Percentiles rank a stretch among this genome's conserved stretches.
phyloP scores from a whole-genome alignment of 2,329 filamentous ascomycete genomes.

The Akanthomyces uredinophilus region DNA sequence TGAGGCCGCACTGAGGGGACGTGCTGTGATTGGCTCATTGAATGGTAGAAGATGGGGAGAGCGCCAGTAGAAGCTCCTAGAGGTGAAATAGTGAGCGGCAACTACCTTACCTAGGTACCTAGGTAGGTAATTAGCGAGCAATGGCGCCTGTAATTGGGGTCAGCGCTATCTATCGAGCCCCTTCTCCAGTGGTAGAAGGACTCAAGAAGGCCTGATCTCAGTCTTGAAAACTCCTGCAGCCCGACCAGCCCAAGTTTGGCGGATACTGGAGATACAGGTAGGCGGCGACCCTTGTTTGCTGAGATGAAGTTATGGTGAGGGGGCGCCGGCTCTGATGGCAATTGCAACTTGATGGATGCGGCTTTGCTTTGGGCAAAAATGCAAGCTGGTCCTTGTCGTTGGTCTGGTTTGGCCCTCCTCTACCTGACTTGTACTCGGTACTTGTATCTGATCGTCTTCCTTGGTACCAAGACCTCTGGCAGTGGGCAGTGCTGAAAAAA shows the following conservation, averaged over 20 bases:
- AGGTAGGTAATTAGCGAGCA: background rate
- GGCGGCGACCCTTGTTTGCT: background rate
- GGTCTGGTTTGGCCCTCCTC: background rate
- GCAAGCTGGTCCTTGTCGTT: background rate
- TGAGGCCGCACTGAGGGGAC: constrained; percentile 28
- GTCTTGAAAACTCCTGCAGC: background rate
- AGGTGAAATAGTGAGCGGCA: background rate
- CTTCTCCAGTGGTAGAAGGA: background rate
- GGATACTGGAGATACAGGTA: background rate
- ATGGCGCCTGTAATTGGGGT: background rate
- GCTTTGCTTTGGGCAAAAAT: constrained; percentile 1
- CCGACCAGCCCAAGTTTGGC: background rate
- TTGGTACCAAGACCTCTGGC: background rate
- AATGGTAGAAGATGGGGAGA: background rate
- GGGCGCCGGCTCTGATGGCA: background rate
- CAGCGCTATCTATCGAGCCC: background rate
- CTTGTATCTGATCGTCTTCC: background rate
- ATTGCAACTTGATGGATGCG: background rate
- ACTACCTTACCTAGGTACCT: too few relatives aligned
- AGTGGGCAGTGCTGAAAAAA: background rate
- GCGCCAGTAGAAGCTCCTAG: background rate
- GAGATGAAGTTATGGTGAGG: background rate
- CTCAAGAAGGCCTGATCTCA: background rate
- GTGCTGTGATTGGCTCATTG: constrained; percentile 39
- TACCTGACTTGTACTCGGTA: background rate